phyloP scores from a whole-genome alignment of 805 yeast genomes.

The Lipomyces lipofer region DNA sequence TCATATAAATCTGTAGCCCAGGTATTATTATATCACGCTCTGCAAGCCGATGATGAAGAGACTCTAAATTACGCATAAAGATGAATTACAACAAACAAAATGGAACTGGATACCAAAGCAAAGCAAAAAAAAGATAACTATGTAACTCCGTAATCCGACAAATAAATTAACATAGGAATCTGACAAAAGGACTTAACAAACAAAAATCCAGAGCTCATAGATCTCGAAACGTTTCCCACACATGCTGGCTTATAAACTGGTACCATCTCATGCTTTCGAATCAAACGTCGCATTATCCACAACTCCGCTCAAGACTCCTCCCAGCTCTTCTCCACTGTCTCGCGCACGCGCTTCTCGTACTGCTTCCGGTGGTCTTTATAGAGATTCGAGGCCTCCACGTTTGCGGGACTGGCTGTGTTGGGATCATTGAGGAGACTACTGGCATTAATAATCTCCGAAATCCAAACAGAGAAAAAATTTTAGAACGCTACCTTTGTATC shows the following conservation, averaged over 20 bases:
- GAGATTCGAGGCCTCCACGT: slow-evolving; percentile 94
- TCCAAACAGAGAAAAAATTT: too few species aligned
- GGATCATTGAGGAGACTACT: slow-evolving; percentile 83
- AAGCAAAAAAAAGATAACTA: background rate
- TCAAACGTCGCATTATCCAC: too few species aligned
- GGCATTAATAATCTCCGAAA: background rate
- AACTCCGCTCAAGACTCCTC: slow-evolving; percentile 44
- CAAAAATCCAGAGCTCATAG: too few species aligned
- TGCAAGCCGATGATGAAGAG: too few species aligned
- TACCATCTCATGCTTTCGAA: too few species aligned
- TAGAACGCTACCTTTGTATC: slow-evolving; percentile 76
- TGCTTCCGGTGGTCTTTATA: slow-evolving; percentile 94
- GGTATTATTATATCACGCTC: too few species aligned
- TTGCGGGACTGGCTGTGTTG: slow-evolving; percentile 94
- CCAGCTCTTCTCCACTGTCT: slow-evolving; percentile 95
- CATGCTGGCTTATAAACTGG: too few species aligned
- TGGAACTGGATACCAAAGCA: background rate
- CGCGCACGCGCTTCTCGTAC: slow-evolving; percentile 86
- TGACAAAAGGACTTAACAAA: background rate
- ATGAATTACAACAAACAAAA: background rate
- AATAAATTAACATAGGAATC: background rate
- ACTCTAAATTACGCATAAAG: background rate
- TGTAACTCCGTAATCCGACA: background rate
- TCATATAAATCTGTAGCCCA: too few species aligned
- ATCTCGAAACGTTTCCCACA: too few species aligned